These are phyloP conservation scores for Plectosphaerella sp. DNA, from an alignment of 2,329 filamentous ascomycete species.

Conservation along the genomic window DNA sequence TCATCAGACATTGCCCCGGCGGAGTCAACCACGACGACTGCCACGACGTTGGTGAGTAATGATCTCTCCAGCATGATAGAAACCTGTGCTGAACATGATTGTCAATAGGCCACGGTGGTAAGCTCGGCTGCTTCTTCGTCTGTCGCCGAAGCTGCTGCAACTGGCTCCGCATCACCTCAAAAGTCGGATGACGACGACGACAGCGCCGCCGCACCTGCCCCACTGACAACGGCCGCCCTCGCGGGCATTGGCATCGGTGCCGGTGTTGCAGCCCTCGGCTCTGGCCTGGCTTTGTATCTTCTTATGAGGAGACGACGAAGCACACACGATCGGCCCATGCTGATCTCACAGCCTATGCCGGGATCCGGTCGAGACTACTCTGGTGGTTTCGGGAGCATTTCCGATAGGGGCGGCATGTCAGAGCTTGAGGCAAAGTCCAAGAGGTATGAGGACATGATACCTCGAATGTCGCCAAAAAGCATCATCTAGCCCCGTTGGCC, in stretches of 20 bases:
- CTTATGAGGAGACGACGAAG: slow-evolving; percentile 26
- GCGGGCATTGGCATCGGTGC: slow-evolving; percentile 46
- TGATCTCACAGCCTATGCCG: slow-evolving; percentile 49
- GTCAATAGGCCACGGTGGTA: neutral
- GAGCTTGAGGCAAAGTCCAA: slow-evolving; percentile 48
- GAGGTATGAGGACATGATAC: slow-evolving; percentile 55
- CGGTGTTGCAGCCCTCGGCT: slow-evolving; percentile 34
- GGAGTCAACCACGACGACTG: no score
- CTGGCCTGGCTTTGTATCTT: slow-evolving; percentile 33
- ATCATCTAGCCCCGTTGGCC: slow-evolving; percentile 26
- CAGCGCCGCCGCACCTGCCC: slow-evolving; percentile 11
- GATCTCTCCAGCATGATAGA: no score
- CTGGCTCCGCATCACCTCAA: no score
- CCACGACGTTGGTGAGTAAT: no score
- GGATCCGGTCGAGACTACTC: slow-evolving; percentile 32
- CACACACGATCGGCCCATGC: slow-evolving; percentile 23
- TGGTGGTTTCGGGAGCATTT: slow-evolving; percentile 5
- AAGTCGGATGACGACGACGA: slow-evolving; percentile 1
- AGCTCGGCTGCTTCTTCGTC: slow-evolving; percentile 3
- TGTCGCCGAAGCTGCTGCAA: neutral
- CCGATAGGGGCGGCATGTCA: slow-evolving; percentile 22
- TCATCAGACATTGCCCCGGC: no score
- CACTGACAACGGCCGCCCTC: slow-evolving; percentile 38
- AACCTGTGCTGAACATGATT: no score
- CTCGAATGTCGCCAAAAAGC: slow-evolving; percentile 42